These are phyloP conservation scores for Russula lepida DNA, from an alignment of 768 basidiomycete species.

Conservation along the genomic window DNA sequence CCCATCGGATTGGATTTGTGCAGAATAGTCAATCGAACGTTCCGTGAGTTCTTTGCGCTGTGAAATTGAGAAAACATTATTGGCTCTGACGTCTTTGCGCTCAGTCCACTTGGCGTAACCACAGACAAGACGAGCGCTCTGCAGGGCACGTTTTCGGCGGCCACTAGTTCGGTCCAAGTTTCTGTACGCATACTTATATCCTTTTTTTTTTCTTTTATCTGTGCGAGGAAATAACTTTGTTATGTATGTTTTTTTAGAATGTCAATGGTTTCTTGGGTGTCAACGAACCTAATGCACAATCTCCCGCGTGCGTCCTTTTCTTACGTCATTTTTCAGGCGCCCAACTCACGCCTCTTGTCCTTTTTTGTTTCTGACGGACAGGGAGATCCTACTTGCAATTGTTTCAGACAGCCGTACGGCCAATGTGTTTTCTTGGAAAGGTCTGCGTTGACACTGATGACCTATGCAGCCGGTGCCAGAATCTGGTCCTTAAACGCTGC, in stretches of 20 bases:
- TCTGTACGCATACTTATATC: neutral
- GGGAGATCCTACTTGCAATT: neutral
- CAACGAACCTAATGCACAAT: neutral
- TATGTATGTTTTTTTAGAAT: neutral
- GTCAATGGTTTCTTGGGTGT: neutral
- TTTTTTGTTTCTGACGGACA: neutral
- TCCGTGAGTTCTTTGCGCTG: too few relatives aligned
- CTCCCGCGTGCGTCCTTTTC: neutral
- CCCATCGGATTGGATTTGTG: neutral
- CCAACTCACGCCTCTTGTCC: neutral
- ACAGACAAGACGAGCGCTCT: neutral
- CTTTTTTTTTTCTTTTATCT: too few relatives aligned
- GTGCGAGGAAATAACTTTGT: too few relatives aligned
- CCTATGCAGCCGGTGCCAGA: neutral
- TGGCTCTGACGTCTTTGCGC: neutral
- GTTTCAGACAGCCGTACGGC: neutral
- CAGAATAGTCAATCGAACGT: neutral
- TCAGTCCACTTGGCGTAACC: neutral
- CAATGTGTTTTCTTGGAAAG: neutral
- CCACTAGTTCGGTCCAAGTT: neutral
- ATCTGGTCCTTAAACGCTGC: neutral
- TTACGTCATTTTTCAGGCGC: neutral
- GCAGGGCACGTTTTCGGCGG: neutral
- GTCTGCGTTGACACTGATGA: neutral
- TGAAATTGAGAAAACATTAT: too few relatives aligned